Base-by-base conservation (phyloP, 1,139 yeast genomes). In the Sugiyamaella sp. region DNA sequence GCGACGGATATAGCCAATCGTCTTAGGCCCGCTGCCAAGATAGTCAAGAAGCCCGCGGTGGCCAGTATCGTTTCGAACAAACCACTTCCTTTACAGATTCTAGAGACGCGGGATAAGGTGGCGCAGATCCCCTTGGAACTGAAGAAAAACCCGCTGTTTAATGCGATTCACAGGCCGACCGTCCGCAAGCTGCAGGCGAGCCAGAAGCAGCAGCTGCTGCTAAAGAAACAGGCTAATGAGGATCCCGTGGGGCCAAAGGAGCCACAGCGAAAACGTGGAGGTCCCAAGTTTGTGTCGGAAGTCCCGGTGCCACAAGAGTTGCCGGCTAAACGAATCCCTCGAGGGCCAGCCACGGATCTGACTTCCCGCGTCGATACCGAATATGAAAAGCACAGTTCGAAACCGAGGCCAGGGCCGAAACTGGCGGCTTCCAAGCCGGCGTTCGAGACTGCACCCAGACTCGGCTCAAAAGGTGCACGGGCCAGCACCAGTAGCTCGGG, bases 161-260 rank as follows among this genome's bases (percentile, higher is more conserved):
- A 44, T 20, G 60, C 60, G 16, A 56, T 57, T 24, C 53, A 57
- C 45, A 37, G 56, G 27, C 53, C 57, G 10, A 22, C 42, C 21
- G 45, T 43, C 16, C 44, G 33, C 2, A 29, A 41, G 14, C 20
- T 14, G 16, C 21, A 32, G 27, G 14, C 29, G 25, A 16, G 16
- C n/a, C 40, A 21, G 40, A 20, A 24, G 9, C 14, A 16, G 44
- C 20, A 38, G 22, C 3, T 21, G 8, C 39, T 8, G 40, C 5
- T 17, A 12, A 20, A 21, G 39, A 22, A 19, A 25, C 3, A 21
- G 12, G 39, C 19, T 9, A 27, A 35, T 27, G 19, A 19, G 12
- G n/a, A n/a, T n/a, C n/a, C n/a, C n/a, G n/a, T n/a, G n/a, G n/a
- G n/a, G n/a, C n/a, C n/a, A n/a, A n/a, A n/a, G n/a, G n/a, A n/a